Conservation (phyloP, 2,329 filamentous ascomycete species). For the Cladophialophora immunda region DNA sequence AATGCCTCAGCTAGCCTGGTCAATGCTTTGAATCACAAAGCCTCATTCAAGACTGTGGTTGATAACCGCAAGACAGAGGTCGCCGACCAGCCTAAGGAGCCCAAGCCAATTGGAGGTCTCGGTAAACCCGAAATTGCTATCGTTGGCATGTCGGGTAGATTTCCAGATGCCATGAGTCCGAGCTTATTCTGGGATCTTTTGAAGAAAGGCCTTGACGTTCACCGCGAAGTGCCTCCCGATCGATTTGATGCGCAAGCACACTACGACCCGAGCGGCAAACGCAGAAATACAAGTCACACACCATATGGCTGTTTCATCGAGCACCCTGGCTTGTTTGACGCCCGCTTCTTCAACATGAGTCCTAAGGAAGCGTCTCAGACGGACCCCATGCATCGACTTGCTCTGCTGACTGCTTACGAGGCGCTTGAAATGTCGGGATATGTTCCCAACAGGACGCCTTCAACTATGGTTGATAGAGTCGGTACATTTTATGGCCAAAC, state of each 20-base stretch:
- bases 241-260: conserved; percentile 49
- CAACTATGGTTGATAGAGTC: conserved; percentile 64
- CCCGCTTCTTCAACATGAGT: conserved; percentile 52
- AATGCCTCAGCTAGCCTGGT: conserved; percentile 8
- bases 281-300: conserved; percentile 45
- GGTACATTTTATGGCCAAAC: conserved; percentile 69
- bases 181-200: conserved; percentile 49
- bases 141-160: conserved; percentile 78
- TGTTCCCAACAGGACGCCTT: conserved; percentile 70
- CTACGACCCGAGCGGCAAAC: conserved; percentile 46
- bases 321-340: conserved; percentile 50
- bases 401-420: conserved; percentile 77
- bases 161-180: conserved; percentile 55
- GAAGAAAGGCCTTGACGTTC: conserved; percentile 45
- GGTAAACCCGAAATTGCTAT: conserved; percentile 62
- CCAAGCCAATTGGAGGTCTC: neutral
- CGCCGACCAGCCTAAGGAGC: neutral
- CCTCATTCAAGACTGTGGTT: conserved; percentile 7
- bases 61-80: neutral
- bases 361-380: conserved; percentile 36
- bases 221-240: conserved; percentile 43
- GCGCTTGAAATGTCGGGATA: conserved; percentile 78
- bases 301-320: conserved; percentile 51
- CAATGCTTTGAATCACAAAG: conserved; percentile 10
- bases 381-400: conserved; percentile 61